Evolutionary conservation across 257 asterid species (phyloP).

Genomic region (Plectranthus barbatus): DNA sequence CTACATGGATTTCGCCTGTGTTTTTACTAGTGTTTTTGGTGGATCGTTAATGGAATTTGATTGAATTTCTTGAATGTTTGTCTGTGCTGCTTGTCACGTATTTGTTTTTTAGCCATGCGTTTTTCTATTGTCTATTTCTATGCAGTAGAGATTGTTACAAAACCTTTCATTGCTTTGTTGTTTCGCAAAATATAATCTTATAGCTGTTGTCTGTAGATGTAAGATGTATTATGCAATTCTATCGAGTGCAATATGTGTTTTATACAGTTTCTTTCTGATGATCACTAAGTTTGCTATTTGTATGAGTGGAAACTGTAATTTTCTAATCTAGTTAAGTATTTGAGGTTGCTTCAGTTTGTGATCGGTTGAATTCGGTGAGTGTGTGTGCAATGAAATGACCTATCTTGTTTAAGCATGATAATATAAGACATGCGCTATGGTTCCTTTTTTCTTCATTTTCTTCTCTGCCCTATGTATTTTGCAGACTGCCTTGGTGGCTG

Average conservation of each 20-base stretch:
- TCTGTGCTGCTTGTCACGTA: not conserved
- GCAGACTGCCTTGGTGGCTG: not conserved
- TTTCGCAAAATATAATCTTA: not conserved
- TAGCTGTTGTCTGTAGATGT: constrained; percentile 7
- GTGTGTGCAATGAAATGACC: not conserved
- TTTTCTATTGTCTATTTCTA: not conserved
- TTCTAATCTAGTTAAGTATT: not conserved
- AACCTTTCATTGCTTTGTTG: not conserved
- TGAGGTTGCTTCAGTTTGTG: not conserved
- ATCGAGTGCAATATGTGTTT: not conserved
- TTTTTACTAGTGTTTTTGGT: not conserved
- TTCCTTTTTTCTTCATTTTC: not conserved
- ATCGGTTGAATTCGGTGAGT: not conserved
- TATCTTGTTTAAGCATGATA: not conserved
- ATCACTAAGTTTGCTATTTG: not conserved
- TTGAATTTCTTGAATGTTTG: not conserved
- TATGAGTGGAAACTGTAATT: not conserved
- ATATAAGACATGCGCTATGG: not conserved
- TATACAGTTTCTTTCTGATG: not conserved
- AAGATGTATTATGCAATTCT: not conserved
- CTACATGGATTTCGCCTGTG: not conserved
- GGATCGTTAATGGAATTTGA: not conserved
- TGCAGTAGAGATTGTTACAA: not conserved
- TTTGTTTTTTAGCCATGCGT: not conserved
- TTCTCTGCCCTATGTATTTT: not conserved